These are phyloP conservation scores for Croton setiger DNA, from an alignment of 441 rosid species.

Conservation along the genomic window DNA sequence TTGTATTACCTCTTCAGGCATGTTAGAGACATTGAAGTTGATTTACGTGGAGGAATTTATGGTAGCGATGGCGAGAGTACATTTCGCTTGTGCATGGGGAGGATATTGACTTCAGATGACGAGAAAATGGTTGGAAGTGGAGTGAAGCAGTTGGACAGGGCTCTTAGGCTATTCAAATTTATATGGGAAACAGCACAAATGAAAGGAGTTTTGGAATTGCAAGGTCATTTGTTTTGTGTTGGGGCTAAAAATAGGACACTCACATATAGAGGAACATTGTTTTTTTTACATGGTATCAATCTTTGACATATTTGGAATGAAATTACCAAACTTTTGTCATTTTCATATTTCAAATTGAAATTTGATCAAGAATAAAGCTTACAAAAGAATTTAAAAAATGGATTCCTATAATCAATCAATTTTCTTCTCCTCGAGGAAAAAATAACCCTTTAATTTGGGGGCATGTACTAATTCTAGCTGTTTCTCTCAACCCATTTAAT, in stretches of 20 bases:
- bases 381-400: too few relatives aligned
- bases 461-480: too few relatives aligned
- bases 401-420: too few relatives aligned
- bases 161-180: conserved; percentile 54
- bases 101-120: conserved; percentile 56
- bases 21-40: conserved; percentile 64
- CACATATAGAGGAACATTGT: conserved; percentile 45
- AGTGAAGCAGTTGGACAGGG: conserved; percentile 65
- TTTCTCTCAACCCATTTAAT: background rate
- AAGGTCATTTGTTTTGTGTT: conserved; percentile 69
- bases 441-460: too few relatives aligned
- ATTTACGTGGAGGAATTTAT: conserved; percentile 57
- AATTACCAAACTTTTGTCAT: background rate
- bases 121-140: conserved; percentile 58
- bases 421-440: too few relatives aligned
- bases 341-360: background rate
- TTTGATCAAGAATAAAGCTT: background rate
- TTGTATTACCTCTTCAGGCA: conserved; percentile 63
- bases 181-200: conserved; percentile 67
- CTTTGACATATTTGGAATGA: conserved; percentile 21
- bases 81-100: conserved; percentile 52
- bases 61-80: conserved; percentile 24
- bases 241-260: conserved; percentile 47
- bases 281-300: conserved; percentile 54
- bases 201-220: conserved; percentile 52